Conservation (phyloP, 345 rosid genomes). For the Erysimum cheiranthoides region DNA sequence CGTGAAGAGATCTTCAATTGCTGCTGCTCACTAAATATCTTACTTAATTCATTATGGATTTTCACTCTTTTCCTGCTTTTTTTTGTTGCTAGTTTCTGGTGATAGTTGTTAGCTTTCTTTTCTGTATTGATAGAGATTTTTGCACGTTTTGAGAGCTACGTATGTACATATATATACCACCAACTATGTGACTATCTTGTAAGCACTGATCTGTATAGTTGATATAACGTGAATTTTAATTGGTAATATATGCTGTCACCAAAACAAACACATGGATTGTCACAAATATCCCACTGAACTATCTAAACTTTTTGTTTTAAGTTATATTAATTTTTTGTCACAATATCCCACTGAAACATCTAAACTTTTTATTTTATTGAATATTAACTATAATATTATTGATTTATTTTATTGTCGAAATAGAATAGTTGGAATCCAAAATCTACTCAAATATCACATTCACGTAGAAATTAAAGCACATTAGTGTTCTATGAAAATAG, state of each 20-base stretch:
- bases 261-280: constrained; percentile 11
- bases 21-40: constrained; percentile 33
- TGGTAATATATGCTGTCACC: neutral
- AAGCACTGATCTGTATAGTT: constrained; percentile 19
- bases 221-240: constrained; percentile 8
- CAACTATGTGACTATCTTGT: constrained; percentile 20
- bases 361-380: neutral
- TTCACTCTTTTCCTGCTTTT: neutral
- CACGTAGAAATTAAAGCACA: neutral
- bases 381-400: neutral
- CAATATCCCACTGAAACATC: neutral
- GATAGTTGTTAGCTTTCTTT: constrained; percentile 22
- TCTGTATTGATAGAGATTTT: constrained; percentile 28
- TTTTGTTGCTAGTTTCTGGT: constrained; percentile 31
- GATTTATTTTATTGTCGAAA: neutral
- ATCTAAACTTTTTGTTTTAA: neutral
- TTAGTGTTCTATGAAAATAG: neutral
- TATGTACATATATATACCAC: constrained; percentile 32
- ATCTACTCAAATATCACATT: neutral
- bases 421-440: neutral
- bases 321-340: neutral
- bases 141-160: constrained; percentile 37
- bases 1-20: constrained; percentile 70
- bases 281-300: neutral
- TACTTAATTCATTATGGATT: neutral